Evolutionary conservation across 192 early-diverging fungal genomes (phyloP), one percentile per base, ranked within the genome.

Genomic region (Coemansia guatemalensis): DNA sequence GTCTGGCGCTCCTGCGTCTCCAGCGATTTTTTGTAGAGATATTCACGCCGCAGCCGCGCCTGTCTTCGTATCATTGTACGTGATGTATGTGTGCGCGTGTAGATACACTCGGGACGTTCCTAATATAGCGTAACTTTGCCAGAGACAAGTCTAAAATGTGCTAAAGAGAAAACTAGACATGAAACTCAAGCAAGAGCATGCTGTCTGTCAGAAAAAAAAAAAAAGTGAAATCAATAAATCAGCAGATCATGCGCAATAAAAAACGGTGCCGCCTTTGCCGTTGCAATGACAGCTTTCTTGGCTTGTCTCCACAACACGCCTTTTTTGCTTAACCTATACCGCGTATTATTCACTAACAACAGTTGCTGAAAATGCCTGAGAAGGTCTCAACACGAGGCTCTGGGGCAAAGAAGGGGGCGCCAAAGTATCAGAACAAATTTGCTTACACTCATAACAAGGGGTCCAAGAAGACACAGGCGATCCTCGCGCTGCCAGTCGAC

Each of bases 11-110:
- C 95, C 74, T 96, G 93, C 32, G 89, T 81, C 84, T 99, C 97
- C 7, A 97, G 85, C 11, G 95, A 90, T 84, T 99, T 99, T 74
- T 89, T 88, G 87, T 97, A 98, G 30, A 99, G 86, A 64, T 95
- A 99, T 83, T 99, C 97, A 68, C 94, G 76, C 47, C 97, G 85
- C 58, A 92, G 83, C 30, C 97, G 88, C 27, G 93, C 87, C 57
- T 95, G 88, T 81, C 94, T 83, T 54, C 95, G 88, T 49, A n/a
- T 35, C 44, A 51, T 25, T 30, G 59, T 61, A 3, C 30, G 23
- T 29, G 18, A 5, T 11, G 30, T 58, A 52, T 52, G 50, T 52
- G 17, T 44, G 41, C 17, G 41, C 41, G 41, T 44, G 22, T 23
- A 26, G 50, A 26, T 52, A 24, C 3, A 20, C 20, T 56, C 14